Percentiles rank a stretch among this genome's conserved stretches.
These are phyloP conservation scores for Pseudopithomyces chartarum DNA, from an alignment of 2,329 filamentous ascomycete species.

Conservation along the genomic window DNA sequence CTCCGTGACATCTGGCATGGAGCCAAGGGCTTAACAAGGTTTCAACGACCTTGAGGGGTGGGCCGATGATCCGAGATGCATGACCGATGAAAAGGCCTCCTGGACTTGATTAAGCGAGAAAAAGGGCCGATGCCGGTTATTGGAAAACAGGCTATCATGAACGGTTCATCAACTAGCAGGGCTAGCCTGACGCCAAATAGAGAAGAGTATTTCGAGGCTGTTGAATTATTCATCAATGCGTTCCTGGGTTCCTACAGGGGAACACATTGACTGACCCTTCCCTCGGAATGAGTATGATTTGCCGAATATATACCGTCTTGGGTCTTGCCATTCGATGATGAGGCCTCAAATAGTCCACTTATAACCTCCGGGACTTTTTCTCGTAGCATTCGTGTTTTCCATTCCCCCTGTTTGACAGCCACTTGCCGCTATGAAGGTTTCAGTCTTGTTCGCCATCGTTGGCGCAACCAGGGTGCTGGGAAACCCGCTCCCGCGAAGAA, in stretches of 20 bases:
- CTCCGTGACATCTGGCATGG: background rate
- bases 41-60: background rate
- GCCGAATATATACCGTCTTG: background rate
- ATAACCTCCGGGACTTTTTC: background rate
- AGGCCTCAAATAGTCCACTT: background rate
- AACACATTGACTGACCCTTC: background rate
- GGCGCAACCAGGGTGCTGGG: slow-evolving; percentile 6
- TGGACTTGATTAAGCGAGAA: background rate
- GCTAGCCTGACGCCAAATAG: background rate
- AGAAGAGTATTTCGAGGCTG: background rate
- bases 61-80: background rate
- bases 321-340: background rate
- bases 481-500: slow-evolving; percentile 13
- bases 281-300: background rate
- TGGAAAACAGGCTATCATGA: background rate
- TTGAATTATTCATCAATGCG: background rate
- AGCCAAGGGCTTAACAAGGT: background rate
- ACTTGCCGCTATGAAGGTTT: slow-evolving; percentile 15
- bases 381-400: background rate
- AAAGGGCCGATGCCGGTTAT: background rate
- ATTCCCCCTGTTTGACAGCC: background rate
- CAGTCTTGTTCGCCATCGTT: slow-evolving; percentile 7
- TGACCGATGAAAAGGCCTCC: background rate
- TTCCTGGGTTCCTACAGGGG: background rate
- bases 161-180: background rate